A percentile compares a stretch with the other conserved stretches of the same genome.
Conservation (phyloP, 2,329 filamentous ascomycete species). For the Ceratocystis cacaofunesta region DNA sequence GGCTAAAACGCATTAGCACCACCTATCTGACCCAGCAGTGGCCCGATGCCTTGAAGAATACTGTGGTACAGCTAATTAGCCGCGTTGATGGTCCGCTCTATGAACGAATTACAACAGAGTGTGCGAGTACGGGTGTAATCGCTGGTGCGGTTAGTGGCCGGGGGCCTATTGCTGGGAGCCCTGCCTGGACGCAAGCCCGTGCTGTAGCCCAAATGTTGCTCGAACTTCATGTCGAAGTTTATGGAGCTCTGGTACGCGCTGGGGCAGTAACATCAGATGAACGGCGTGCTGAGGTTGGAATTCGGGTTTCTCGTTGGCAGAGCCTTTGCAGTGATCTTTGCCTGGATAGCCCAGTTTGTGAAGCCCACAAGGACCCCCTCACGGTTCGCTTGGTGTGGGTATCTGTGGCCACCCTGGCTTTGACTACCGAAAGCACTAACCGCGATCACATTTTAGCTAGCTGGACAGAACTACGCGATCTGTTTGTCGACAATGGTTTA, state of each 20-base stretch:
- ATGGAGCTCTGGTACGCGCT: constrained; percentile 26
- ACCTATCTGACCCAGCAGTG: constrained; percentile 42
- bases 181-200: constrained; percentile 8
- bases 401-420: constrained; percentile 37
- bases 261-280: constrained; percentile 11
- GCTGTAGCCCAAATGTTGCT: constrained; percentile 41
- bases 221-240: constrained; percentile 47
- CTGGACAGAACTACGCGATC: constrained; percentile 43
- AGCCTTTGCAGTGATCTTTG: constrained; percentile 10
- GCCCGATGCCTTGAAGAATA: constrained; percentile 42
- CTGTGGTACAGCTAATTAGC: constrained; percentile 42
- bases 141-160: background rate
- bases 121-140: background rate
- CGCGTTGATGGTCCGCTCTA: constrained; percentile 39
- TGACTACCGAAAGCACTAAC: constrained; percentile 34
- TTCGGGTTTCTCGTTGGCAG: constrained; percentile 11
- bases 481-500: constrained; percentile 29
- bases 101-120: constrained; percentile 22
- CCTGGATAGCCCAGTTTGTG: constrained; percentile 1
- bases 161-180: background rate
- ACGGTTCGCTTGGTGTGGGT: constrained; percentile 44
- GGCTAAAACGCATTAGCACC: constrained; percentile 35
- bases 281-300: constrained; percentile 8
- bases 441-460: constrained; percentile 42
- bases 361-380: constrained; percentile 25